These are phyloP conservation scores for Amanita phalloides DNA, from an alignment of 768 basidiomycete genomes.

Conservation along the genomic window DNA sequence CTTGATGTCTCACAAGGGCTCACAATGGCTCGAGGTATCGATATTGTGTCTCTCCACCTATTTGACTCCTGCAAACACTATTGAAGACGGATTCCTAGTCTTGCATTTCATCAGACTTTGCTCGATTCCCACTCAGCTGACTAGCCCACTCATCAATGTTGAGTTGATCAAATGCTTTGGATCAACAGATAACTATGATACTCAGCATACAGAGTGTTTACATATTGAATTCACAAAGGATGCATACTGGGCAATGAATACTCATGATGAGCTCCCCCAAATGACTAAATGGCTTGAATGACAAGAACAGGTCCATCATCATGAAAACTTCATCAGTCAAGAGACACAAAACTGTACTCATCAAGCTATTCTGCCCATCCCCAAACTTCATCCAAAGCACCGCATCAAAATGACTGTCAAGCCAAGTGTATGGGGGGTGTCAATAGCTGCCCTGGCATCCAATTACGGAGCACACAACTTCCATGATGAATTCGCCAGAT, in stretches of 20 bases:
- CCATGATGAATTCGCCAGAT: neutral
- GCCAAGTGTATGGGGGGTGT: neutral
- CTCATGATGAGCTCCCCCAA: neutral
- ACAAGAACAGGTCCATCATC: neutral
- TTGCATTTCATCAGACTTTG: too few relatives aligned
- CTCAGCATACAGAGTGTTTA: too few relatives aligned
- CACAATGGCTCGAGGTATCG: too few relatives aligned
- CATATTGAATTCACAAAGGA: constrained; percentile 17
- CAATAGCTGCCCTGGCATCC: neutral
- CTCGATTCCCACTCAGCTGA: too few relatives aligned
- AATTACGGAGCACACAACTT: neutral
- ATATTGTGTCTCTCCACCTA: too few relatives aligned
- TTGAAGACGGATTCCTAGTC: too few relatives aligned
- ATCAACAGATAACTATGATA: too few relatives aligned
- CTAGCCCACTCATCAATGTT: too few relatives aligned
- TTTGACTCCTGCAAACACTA: too few relatives aligned
- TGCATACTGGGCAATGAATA: neutral
- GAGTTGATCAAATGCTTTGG: too few relatives aligned
- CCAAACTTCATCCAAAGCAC: neutral
- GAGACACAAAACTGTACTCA: neutral
- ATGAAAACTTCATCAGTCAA: neutral
- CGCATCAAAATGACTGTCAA: neutral
- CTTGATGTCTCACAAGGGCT: too few relatives aligned
- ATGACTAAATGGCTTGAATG: neutral
- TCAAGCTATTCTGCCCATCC: too few relatives aligned